phyloP scores from a whole-genome alignment of 2,329 filamentous ascomycete genomes.

The Orbilia brochopaga region DNA sequence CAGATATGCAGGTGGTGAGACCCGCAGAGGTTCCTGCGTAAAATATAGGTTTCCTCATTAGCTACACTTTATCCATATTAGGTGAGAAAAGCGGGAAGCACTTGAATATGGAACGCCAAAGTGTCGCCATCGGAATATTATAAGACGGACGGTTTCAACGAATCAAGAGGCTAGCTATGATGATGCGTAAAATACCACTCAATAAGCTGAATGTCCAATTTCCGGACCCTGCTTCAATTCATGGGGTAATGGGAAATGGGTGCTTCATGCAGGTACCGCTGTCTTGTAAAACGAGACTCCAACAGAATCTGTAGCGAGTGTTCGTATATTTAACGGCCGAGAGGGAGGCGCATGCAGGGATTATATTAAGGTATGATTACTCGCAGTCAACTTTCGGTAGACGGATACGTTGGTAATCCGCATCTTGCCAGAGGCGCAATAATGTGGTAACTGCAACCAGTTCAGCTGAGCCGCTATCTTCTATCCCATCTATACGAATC shows the following conservation, averaged over 20 bases:
- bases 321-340: constrained; percentile 9
- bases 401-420: too few species aligned
- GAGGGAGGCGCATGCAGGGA: constrained; percentile 14
- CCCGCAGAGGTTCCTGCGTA: too few species aligned
- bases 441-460: not conserved
- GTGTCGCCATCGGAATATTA: constrained; percentile 28
- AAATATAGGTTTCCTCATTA: constrained; percentile 38
- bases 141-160: too few species aligned
- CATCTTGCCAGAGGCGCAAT: too few species aligned
- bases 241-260: constrained; percentile 18
- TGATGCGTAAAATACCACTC: not conserved
- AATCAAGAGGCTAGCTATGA: too few species aligned
- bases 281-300: too few species aligned
- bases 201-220: constrained; percentile 1
- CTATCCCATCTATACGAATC: not conserved
- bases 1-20: too few species aligned
- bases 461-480: constrained; percentile 16
- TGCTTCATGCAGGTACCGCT: constrained; percentile 42
- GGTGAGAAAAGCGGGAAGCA: constrained; percentile 10
- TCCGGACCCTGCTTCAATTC: constrained; percentile 3
- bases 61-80: constrained; percentile 45
- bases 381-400: too few species aligned
- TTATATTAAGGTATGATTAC: not conserved
- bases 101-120: constrained; percentile 11
- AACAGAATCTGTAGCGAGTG: constrained; percentile 15